phyloP scores from a whole-genome alignment of 495 filamentous ascomycete genomes.

The Bryoglossum gracile region DNA sequence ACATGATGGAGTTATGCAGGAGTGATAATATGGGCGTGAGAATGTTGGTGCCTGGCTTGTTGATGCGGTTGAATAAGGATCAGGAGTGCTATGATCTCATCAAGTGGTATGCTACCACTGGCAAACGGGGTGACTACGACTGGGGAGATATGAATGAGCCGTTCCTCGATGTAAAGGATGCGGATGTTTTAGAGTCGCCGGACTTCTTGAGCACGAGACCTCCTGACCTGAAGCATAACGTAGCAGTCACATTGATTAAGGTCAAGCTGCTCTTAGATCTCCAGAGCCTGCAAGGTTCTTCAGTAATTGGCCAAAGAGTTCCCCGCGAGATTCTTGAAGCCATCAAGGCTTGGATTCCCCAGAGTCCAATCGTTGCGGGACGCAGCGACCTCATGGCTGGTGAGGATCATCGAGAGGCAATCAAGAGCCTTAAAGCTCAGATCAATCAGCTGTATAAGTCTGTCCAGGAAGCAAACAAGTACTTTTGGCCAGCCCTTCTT shows the following conservation, averaged over 20 bases:
- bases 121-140: conserved; percentile 27
- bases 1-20: conserved; percentile 34
- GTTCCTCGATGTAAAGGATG: conserved; percentile 30
- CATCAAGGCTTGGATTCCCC: conserved; percentile 5
- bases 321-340: conserved; percentile 26
- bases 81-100: conserved; percentile 51
- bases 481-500: conserved; percentile 31
- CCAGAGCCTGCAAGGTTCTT: conserved; percentile 25
- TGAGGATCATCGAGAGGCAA: conserved; percentile 6
- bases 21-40: conserved; percentile 42
- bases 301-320: conserved; percentile 10
- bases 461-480: conserved; percentile 22
- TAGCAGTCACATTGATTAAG: conserved; percentile 33
- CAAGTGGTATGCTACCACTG: conserved; percentile 36
- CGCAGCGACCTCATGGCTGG: conserved; percentile 20
- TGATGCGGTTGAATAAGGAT: conserved; percentile 41
- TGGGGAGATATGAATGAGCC: conserved; percentile 31
- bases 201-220: conserved; percentile 20
- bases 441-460: conserved; percentile 20
- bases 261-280: conserved; percentile 32
- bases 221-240: conserved; percentile 19
- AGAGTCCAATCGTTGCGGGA: conserved; percentile 5
- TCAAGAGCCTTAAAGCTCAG: conserved; percentile 26
- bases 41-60: conserved; percentile 32
- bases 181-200: conserved; percentile 33